phyloP scores from a whole-genome alignment of 2,329 filamentous ascomycete genomes.

The Aspergillus pseudoviridinutans region DNA sequence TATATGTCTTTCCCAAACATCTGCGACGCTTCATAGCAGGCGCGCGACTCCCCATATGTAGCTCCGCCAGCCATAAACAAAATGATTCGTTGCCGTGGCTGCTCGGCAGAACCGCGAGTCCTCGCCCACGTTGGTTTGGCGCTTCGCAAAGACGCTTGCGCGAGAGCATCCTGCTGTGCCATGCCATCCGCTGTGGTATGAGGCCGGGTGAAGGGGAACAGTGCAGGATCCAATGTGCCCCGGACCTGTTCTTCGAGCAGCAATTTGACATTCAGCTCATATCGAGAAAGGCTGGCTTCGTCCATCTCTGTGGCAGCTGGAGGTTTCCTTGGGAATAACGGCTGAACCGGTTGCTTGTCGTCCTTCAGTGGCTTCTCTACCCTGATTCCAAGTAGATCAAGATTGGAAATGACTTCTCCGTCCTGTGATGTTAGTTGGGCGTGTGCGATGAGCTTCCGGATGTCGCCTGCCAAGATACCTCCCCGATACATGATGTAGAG shows the following conservation, averaged over 20 bases:
- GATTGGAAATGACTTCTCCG: conserved; percentile 65
- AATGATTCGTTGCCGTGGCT: conserved; percentile 85
- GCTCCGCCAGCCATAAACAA: conserved; percentile 95
- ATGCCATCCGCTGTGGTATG: conserved; percentile 49
- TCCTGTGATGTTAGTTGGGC: conserved; percentile 72
- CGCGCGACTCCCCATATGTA: conserved; percentile 83
- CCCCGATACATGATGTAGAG: conserved; percentile 83
- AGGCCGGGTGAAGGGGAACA: conserved; percentile 71
- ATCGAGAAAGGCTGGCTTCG: conserved; percentile 82
- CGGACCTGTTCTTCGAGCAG: conserved; percentile 72
- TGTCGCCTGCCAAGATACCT: conserved; percentile 77
- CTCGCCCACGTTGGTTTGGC: conserved; percentile 96
- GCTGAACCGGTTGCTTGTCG: conserved; percentile 58
- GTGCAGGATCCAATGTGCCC: conserved; percentile 61
- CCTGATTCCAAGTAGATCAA: conserved; percentile 76
- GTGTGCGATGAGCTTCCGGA: conserved; percentile 79
- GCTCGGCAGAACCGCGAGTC: conserved; percentile 66
- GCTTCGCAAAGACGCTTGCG: conserved; percentile 74
- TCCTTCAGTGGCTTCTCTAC: conserved; percentile 74
- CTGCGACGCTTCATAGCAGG: conserved; percentile 81
- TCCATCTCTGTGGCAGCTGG: conserved; percentile 57
- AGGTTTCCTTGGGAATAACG: conserved; percentile 68
- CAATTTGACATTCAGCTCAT: conserved; percentile 74
- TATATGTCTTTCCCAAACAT: conserved; percentile 76
- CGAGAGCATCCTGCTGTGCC: conserved; percentile 47